Base-by-base conservation (phyloP, 371 early-diverging fungal genomes). In the Syncephalis plumigaleata region DNA sequence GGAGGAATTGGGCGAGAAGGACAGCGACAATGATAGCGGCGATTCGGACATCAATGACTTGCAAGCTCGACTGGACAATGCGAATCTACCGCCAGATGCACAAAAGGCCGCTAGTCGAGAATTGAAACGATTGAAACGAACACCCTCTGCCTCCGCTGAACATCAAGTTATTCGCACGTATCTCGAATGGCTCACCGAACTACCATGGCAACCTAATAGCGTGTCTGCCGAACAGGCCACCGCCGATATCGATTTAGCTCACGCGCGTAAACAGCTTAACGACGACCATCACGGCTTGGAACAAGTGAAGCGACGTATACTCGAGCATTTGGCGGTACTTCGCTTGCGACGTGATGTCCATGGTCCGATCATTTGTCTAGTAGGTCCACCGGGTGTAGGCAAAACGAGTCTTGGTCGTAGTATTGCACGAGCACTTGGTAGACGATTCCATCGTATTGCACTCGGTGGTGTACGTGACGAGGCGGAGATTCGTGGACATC, bases 391-490 rank as follows among this genome's bases (percentile, higher is more conserved):
- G 22, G 70, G 69, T 23, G 65, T 86, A 5, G 91, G 91, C 15
- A 91, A 88, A 59, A 91, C 91, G 0, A 76, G 78, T 16, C 56
- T 91, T 13, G 91, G 85, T 3, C 67, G 72, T 49, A 79, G 80
- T 1, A 81, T 91, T 51, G 88, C 87, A 2, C 60, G 66, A n/a
- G 83, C 91, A 1, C 65, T 87, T 39, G 74, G 75, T 9, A 64
- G 91, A 15, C 73, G 79, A 51, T 91, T 88, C 54, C 73, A 86
- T 56, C 73, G 88, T 18, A 77, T 88, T 21, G 74, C 88, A 0
- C 60, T 91, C 20, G 91, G 91, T 18, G 91, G 91, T 48, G 81
- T 91, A 0, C 65, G 84, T 25, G 89, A 91, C 52, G 89, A 86
- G 60, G 82, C 87, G 3, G 89, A 89, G 51, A 83, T 91, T 53